Evolutionary conservation across 108 stramenopile species (phyloP), one percentile per base, ranked within the genome.

Genomic region (Nitzschia sp.): DNA sequence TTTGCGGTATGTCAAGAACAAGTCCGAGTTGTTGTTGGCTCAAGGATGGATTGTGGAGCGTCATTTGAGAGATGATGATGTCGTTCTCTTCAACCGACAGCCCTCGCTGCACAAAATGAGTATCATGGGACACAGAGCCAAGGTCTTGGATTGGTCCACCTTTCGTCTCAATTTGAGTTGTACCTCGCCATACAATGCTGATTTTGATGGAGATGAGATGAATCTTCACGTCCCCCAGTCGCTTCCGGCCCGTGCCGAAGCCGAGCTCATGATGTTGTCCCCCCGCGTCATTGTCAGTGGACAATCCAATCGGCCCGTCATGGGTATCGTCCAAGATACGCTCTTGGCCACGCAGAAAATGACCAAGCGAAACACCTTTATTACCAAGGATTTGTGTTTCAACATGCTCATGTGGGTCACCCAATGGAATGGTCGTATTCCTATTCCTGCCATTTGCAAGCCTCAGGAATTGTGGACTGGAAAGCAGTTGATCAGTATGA

Each of bases 141-240:
- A 97, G 81, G 97, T 97, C 8, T 78, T 99, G 73, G 97, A 98
- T 83, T 98, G 96, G 96, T 94, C 92, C 50, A 99, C 98, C 6
- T 99, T 99, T 79, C 96, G 98, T 57, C 83, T 99, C 70, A 99
- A 99, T 81, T 79, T 99, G 59, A 89, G 90, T 65, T 97, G 97
- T 79, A 99, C 99, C 10, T 83, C 95, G 8, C 98, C 99, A 21
- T 99, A 99, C 87, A 99, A 99, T 80, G 98, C 98, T 53, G 98
- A 99, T 82, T 99, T 99, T 78, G 98, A 99, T 78, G 98, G 98
- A 12, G 98, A 99, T 60, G 98, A 99, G 85, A 99, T 99, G 98
- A 99, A 99, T 86, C 84, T 99, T 51, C 96, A 97, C 83, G 94
- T 95, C 21, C 98, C 97, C 6, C 98, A 99, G 84, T 86, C 87